Conservation (phyloP, 164 flowering plant genomes). For the Magnolia sinica region DNA sequence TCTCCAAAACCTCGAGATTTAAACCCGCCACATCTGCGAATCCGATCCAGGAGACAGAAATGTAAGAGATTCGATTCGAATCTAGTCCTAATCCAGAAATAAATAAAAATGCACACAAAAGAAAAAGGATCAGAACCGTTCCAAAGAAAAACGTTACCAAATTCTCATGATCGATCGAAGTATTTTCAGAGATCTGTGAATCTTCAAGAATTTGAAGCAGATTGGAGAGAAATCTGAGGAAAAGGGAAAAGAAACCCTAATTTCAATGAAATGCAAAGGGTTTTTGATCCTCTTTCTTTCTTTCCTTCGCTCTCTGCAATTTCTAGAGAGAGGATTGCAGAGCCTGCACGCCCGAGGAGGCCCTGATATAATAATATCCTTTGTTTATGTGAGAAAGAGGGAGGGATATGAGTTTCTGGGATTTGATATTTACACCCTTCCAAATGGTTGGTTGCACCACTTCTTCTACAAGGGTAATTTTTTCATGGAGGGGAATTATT, state of each 20-base stretch:
- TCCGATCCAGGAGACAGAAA: too few relatives aligned
- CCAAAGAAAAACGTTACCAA: background rate
- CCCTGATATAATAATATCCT: background rate
- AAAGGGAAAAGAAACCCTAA: slow-evolving; percentile 12
- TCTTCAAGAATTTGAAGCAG: background rate
- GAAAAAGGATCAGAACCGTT: too few relatives aligned
- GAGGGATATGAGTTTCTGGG: too few relatives aligned
- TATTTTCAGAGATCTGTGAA: background rate
- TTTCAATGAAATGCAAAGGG: background rate
- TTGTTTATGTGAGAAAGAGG: background rate
- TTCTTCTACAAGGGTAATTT: too few relatives aligned
- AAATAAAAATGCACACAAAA: too few relatives aligned
- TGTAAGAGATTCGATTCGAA: too few relatives aligned
- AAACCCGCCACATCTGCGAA: too few relatives aligned
- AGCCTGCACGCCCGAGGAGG: slow-evolving; percentile 17
- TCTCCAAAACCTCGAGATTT: too few relatives aligned
- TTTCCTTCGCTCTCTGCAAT: background rate
- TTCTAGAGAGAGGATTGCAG: background rate
- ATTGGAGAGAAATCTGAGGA: background rate
- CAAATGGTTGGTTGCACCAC: too few relatives aligned
- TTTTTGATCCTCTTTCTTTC: background rate
- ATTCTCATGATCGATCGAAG: background rate
- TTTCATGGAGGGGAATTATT: too few relatives aligned
- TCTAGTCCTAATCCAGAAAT: background rate
- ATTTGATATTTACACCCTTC: too few relatives aligned